Base-by-base conservation (phyloP, 2,329 filamentous ascomycete genomes). In the Fusarium sp. region DNA sequence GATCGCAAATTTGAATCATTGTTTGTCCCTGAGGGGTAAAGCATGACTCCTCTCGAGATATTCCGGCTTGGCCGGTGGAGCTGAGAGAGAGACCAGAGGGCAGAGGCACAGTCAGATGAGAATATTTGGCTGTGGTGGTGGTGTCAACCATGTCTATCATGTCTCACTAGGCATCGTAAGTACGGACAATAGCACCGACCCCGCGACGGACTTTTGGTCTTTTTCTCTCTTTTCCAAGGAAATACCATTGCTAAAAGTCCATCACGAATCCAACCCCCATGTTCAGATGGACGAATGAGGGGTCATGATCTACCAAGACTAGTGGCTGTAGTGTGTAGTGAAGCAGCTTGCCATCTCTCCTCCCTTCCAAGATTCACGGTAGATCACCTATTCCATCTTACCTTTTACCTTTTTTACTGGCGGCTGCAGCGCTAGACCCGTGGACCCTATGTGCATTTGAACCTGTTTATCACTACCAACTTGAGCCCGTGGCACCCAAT, bases 1-100 rank as follows among this genome's bases (percentile, higher is more conserved):
- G 73, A 77, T 77, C 71, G 61, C 55, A 69, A 59, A 73, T 71
- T 57, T 65, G 69, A 69, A 77, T 78, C 77, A 79, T 75, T 45
- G 57, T 57, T 48, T 65, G 56, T 58, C 54, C 34, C 61, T 45
- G 46, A 44, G 41, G 56, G 59, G 40, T 49, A 67, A 61, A 69
- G 74, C 77, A 74, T 77, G 77, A 77, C 74, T 73, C 56, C 48
- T 40, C 42, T 27, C 51, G 27, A 44, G 40, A 37, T 49, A 24
- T 32, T 27, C 63, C 61, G 67, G 57, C 48, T 57, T 67, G 64
- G 71, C 67, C 64, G 66, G 65, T 53, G 62, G 65, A 64, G 70
- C 68, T 70, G 70, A 70, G 22, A 37, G 18, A 37, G 27, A 12
- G 29, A 13, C 11, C 29, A 30, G 29, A 60, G 60, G 30, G 46